Evolutionary conservation across 2,329 filamentous ascomycete genomes (phyloP).

Genomic region (Leptographium wingfieldii): DNA sequence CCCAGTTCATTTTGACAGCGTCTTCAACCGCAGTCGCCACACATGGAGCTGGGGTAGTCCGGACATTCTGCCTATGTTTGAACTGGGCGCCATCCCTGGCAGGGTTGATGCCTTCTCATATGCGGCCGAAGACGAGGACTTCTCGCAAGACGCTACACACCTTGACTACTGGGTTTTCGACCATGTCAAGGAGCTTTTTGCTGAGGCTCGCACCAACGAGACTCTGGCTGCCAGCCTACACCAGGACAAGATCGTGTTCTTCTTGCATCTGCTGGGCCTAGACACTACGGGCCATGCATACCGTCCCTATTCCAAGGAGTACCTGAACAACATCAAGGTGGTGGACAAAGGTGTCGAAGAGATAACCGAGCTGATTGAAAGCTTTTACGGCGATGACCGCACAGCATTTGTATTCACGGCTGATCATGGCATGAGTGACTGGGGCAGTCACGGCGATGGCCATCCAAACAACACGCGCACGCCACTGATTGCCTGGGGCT

Average conservation of each 20-base stretch:
- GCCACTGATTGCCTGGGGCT: slow-evolving; percentile 85
- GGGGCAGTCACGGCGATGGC: slow-evolving; percentile 96
- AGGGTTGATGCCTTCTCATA: slow-evolving; percentile 82
- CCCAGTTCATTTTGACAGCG: slow-evolving; percentile 95
- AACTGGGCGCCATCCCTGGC: slow-evolving; percentile 78
- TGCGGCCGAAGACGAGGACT: slow-evolving; percentile 76
- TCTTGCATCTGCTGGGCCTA: slow-evolving; percentile 81
- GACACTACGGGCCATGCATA: slow-evolving; percentile 82
- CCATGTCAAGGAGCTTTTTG: slow-evolving; percentile 76
- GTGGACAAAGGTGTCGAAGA: slow-evolving; percentile 85
- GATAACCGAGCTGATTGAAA: slow-evolving; percentile 66
- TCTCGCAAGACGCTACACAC: slow-evolving; percentile 65
- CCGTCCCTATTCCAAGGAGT: slow-evolving; percentile 89
- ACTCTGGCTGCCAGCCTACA: slow-evolving; percentile 60
- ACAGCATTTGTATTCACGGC: slow-evolving; percentile 96
- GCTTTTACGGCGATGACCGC: slow-evolving; percentile 73
- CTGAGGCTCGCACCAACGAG: slow-evolving; percentile 62
- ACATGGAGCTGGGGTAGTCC: slow-evolving; percentile 99
- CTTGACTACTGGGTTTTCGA: slow-evolving; percentile 96
- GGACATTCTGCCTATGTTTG: slow-evolving; percentile 95
- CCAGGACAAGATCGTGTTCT: slow-evolving; percentile 85
- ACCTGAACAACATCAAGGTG: slow-evolving; percentile 85
- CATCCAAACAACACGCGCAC: slow-evolving; percentile 96
- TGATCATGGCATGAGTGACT: slow-evolving; percentile 98
- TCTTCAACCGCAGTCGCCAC: slow-evolving; percentile 92